Evolutionary conservation across 768 basidiomycete species (phyloP).

Genomic region (Russula earlei): DNA sequence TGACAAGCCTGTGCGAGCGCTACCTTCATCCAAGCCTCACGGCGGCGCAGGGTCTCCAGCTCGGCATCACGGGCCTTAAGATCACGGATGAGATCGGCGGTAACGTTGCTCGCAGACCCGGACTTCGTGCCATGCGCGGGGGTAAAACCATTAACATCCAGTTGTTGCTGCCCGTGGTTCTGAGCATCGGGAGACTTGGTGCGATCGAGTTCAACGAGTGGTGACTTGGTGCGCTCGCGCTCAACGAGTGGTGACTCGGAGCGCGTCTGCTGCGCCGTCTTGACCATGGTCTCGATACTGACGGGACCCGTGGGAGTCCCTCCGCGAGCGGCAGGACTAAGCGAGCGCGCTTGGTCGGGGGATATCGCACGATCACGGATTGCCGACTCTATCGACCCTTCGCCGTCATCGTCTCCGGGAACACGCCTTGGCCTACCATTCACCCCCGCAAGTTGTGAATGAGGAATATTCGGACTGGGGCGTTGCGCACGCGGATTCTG

Average conservation of each 20-base stretch:
- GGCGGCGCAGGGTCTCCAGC: slow-evolving; percentile 62
- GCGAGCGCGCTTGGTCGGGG: slow-evolving; percentile 47
- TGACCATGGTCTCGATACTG: slow-evolving; percentile 46
- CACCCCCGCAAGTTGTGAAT: slow-evolving; percentile 28
- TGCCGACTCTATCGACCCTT: slow-evolving; percentile 37
- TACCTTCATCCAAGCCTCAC: slow-evolving; percentile 80
- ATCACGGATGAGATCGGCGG: slow-evolving; percentile 70
- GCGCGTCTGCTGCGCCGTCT: slow-evolving; percentile 45
- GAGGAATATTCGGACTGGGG: slow-evolving; percentile 35
- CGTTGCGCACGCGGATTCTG: slow-evolving; percentile 35
- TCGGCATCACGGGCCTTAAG: slow-evolving; percentile 77
- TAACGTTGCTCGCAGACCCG: slow-evolving; percentile 57
- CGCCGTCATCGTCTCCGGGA: slow-evolving; percentile 44
- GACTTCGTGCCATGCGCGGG: slow-evolving; percentile 36
- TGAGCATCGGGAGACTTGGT: slow-evolving; percentile 50
- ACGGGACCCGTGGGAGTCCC: slow-evolving; percentile 37
- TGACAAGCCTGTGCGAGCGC: slow-evolving; percentile 66
- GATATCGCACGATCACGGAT: slow-evolving; percentile 41
- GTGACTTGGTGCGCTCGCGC: slow-evolving; percentile 40
- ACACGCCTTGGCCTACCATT: slow-evolving; percentile 38
- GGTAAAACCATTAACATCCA: slow-evolving; percentile 37
- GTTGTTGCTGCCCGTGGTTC: slow-evolving; percentile 39
- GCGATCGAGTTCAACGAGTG: slow-evolving; percentile 39
- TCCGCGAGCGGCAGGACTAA: slow-evolving; percentile 45
- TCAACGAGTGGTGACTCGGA: slow-evolving; percentile 53